Base-by-base conservation (phyloP, 1,284 basidiomycete genomes). In the Trametes sp. region DNA sequence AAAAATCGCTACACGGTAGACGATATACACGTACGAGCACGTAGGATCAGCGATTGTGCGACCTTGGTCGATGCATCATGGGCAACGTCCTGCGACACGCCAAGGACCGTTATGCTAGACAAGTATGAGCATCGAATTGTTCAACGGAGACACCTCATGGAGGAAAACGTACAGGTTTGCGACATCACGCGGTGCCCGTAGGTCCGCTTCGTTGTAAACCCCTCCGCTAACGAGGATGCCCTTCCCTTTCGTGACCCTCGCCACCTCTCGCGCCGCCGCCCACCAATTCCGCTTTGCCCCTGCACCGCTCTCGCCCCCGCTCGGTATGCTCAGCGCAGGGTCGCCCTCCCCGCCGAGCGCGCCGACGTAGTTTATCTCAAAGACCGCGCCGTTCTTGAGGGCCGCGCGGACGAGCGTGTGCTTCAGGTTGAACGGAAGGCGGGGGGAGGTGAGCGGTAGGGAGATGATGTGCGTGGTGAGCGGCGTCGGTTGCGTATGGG, bases 401-500 rank as follows among this genome's bases (percentile, higher is more conserved):
- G 94, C 93, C 0, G 91, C 89, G 48, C 91, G 85, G 38, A 96
- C 84, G 48, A 94, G 82, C 0, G 92, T 94, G 66, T 94, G 90
- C 71, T 93, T 94, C 66, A 96, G 81, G 69, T 90, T 84, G 74
- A 92, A 95, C 0, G 93, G 89, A 0, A 94, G 82, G 2, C 93
- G 87, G 0, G 93, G 89, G 0, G 87, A 80, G 0, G 90, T 89
- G n/a, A 95, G 82, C 16, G 94, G 94, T 26, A 96, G 79, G 0
- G 89, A 82, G 61, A 96, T 93, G 58, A 96, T 87, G 71, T 95
- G 93, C 0, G 93, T 86, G 7, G 93, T 93, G 46, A 92, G 79
- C 0, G 87, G 84, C 0, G 92, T 93, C 9, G 94, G 91, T 31
- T 85, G 81, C n/a, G 87, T 89, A 67, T 95, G 89, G 0, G 92